Conservation (phyloP, 495 filamentous ascomycete genomes). For the Aspergillus egyptiacus region DNA sequence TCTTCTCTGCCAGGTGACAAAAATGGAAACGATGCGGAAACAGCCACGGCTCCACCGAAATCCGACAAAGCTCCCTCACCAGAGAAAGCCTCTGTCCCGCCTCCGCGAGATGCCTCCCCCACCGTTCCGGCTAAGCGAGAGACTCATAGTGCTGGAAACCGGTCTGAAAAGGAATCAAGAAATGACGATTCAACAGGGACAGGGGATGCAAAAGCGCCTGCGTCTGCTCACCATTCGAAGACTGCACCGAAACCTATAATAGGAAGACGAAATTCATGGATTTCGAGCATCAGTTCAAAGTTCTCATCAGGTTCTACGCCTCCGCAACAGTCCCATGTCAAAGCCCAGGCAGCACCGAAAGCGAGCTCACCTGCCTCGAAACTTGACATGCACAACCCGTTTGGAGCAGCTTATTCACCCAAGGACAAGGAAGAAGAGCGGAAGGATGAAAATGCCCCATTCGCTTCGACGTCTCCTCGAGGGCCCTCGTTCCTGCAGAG, state of each 20-base stretch:
- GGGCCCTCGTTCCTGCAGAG: conserved; percentile 73
- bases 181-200: conserved; percentile 14
- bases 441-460: conserved; percentile 49
- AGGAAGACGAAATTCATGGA: conserved; percentile 74
- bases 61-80: conserved; percentile 12
- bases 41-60: conserved; percentile 15
- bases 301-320: conserved; percentile 67
- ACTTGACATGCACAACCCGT: conserved; percentile 42
- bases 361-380: conserved; percentile 33
- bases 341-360: conserved; percentile 40
- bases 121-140: conserved; percentile 15
- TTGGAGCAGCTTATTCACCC: conserved; percentile 49
- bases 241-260: conserved; percentile 36
- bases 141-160: conserved; percentile 12
- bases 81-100: conserved; percentile 23
- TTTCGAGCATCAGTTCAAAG: conserved; percentile 86
- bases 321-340: conserved; percentile 39
- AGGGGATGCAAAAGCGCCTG: conserved; percentile 21
- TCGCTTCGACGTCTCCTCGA: conserved; percentile 61
- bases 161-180: conserved; percentile 21
- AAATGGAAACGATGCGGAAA: conserved; percentile 19
- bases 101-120: conserved; percentile 14
- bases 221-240: conserved; percentile 25
- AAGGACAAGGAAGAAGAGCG: conserved; percentile 52
- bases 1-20: conserved; percentile 29